These are phyloP conservation scores for Boletus rex-veris DNA, from an alignment of 768 basidiomycete genomes.

Conservation along the genomic window DNA sequence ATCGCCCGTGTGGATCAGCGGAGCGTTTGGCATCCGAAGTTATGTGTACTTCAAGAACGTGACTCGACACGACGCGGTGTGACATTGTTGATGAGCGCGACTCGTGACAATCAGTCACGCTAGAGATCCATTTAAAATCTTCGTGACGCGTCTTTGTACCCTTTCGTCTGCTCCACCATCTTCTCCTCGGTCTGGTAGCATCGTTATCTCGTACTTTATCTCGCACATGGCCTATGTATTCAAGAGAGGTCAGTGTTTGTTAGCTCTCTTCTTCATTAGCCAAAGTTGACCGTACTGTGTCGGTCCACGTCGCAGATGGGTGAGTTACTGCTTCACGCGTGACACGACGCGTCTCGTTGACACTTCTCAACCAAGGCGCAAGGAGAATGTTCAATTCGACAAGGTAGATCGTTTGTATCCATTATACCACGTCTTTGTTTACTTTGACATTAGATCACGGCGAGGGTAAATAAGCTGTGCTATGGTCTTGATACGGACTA, in stretches of 20 bases:
- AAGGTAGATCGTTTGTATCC: slow-evolving; percentile 51
- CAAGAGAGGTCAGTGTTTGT: slow-evolving; percentile 48
- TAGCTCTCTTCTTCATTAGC: background rate
- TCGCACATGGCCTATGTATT: slow-evolving; percentile 48
- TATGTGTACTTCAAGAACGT: background rate
- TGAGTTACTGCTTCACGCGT: slow-evolving; percentile 21
- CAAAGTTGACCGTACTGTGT: slow-evolving; percentile 6
- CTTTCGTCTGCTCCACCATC: slow-evolving; percentile 25
- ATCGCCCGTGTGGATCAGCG: slow-evolving; percentile 32
- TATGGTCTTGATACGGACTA: slow-evolving; percentile 93
- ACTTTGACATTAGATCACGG: slow-evolving; percentile 61
- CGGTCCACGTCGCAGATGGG: slow-evolving; percentile 41
- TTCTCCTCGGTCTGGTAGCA: slow-evolving; percentile 3
- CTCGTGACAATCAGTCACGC: slow-evolving; percentile 30
- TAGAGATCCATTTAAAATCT: slow-evolving; percentile 28
- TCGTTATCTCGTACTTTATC: slow-evolving; percentile 2
- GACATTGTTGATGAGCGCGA: slow-evolving; percentile 33
- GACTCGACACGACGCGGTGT: slow-evolving; percentile 26
- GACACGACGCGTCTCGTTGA: slow-evolving; percentile 26
- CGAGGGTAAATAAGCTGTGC: slow-evolving; percentile 84
- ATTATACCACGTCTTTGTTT: slow-evolving; percentile 15
- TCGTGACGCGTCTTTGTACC: slow-evolving; percentile 24
- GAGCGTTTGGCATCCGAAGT: slow-evolving; percentile 24
- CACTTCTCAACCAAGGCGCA: slow-evolving; percentile 49
- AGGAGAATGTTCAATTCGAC: slow-evolving; percentile 91